Evolutionary conservation across 768 basidiomycete genomes (phyloP).

Genomic region (Agrocybe praecox): DNA sequence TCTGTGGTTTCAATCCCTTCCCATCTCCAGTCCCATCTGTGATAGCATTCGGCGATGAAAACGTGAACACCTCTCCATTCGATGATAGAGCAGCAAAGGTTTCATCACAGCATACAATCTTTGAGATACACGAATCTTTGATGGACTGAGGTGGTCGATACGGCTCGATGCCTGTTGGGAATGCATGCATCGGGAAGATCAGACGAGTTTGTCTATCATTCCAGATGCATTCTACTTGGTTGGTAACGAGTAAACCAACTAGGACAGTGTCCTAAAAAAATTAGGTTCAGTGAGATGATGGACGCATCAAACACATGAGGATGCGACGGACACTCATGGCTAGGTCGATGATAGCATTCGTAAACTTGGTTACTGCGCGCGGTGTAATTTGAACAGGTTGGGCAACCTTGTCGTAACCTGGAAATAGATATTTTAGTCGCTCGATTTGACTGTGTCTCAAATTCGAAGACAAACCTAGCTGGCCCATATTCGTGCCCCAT

Average conservation of each 20-base stretch:
- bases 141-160: constrained; percentile 83
- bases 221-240: constrained; percentile 85
- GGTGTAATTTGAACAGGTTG: constrained; percentile 79
- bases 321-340: constrained; percentile 67
- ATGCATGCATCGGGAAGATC: constrained; percentile 76
- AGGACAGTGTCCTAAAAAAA: constrained; percentile 72
- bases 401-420: constrained; percentile 76
- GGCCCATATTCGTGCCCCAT: constrained; percentile 94
- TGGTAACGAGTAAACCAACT: constrained; percentile 75
- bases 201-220: constrained; percentile 78
- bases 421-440: not conserved
- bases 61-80: constrained; percentile 92
- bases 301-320: not conserved
- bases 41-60: constrained; percentile 43
- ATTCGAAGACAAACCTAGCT: constrained; percentile 60
- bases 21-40: constrained; percentile 31
- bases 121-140: constrained; percentile 71
- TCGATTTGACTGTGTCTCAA: no score
- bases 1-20: constrained; percentile 72
- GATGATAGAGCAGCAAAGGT: constrained; percentile 81
- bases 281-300: no score
- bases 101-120: constrained; percentile 79
- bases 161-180: constrained; percentile 73
- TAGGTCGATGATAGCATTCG: constrained; percentile 68
- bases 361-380: constrained; percentile 78